Evolutionary conservation across 768 basidiomycete species (phyloP), one percentile per base, ranked within the genome.

Genomic region (Fistulinella prunicolor): DNA sequence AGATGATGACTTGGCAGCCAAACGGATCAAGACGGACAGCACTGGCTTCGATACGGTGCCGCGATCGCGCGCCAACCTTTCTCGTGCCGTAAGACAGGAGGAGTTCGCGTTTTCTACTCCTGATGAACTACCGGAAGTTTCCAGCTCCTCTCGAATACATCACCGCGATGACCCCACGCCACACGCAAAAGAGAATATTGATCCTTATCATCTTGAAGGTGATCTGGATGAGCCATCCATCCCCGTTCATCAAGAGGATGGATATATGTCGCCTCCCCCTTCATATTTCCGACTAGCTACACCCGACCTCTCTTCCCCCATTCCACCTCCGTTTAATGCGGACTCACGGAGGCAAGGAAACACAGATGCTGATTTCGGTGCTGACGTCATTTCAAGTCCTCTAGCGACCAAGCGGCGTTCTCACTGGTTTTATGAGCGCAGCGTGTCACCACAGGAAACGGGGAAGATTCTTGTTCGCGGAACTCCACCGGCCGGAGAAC

Each of bases 191-290:
- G 76, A 70, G 17, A 72, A 71, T 43, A 68, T 69, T 19, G 66
- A 69, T 32, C 69, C 69, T 29, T 68, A 57, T 19, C 68, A 71
- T 43, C 63, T 69, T 47, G 73, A 75, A 47, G 66, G 70, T 32
- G 70, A 78, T 49, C 68, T 70, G 8, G 67, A 72, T 24, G 63
- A 73, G 21, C 58, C 50, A 38, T 56, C 62, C 28, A 73, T 79
- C 43, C 59, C 56, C 9, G 80, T 88, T 14, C 72, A 74, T 59
- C 89, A 89, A 67, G 89, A 91, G 61, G 87, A 87, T 51, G 89
- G 89, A 14, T 92, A 91, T 65, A 73, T 86, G 44, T 89, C 89
- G n/a, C 88, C 87, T 14, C 69, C 78, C 9, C 69, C 77, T 39
- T 80, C 80, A 20, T 70, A 74, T 54, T 58, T 63, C 52, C 75